Base-by-base conservation (phyloP, 208 protist genomes). In the Wallacemonas sp. region DNA sequence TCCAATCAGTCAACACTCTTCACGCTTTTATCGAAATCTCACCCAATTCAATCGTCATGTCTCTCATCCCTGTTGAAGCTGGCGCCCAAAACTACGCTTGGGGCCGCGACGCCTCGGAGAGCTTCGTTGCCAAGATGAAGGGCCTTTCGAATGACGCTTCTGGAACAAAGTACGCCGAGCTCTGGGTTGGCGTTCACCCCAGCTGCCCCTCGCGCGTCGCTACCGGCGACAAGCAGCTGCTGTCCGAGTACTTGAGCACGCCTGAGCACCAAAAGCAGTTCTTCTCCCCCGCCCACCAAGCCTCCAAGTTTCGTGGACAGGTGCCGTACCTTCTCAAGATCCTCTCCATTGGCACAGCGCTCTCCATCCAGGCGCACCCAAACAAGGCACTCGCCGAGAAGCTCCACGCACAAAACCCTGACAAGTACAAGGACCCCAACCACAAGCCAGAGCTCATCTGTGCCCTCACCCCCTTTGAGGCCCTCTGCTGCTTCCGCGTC, bases 291-390 rank as follows among this genome's bases (percentile, higher is more conserved):
- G 66, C 63, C 5, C 81, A 87, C 19, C 80, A 85, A 49, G 41
- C 62, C 17, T 49, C 66, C 42, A 63, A 86, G 19, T 90, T 99
- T 49, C 70, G 71, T 33, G 68, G 79, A 53, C 88, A 73, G 6
- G 78, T 96, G 11, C 97, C 98, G 6, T 99, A 97, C 71, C 79
- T 99, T n/a, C 85, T 99, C 55, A 99, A 99, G 72, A 84, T 97
- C 15, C 84, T 99, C 8, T 98, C 95, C 26, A 95, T 99, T 33
- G 56, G 86, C 38, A 97, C 94, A 44, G 96, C 98, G 15, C 87
- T 99, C 0, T 99, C 97, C 27, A 98, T 99, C 65, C 97, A 99
- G 84, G 96, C 97, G 3, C 98, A 99, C 79, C 98, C 98, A 11
- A 90, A 97, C 79, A 98, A 98, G 64, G 61, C 62, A 33, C 85